These are phyloP conservation scores for Coemansia sp. DNA, from an alignment of 192 early-diverging fungal species.

Conservation along the genomic window DNA sequence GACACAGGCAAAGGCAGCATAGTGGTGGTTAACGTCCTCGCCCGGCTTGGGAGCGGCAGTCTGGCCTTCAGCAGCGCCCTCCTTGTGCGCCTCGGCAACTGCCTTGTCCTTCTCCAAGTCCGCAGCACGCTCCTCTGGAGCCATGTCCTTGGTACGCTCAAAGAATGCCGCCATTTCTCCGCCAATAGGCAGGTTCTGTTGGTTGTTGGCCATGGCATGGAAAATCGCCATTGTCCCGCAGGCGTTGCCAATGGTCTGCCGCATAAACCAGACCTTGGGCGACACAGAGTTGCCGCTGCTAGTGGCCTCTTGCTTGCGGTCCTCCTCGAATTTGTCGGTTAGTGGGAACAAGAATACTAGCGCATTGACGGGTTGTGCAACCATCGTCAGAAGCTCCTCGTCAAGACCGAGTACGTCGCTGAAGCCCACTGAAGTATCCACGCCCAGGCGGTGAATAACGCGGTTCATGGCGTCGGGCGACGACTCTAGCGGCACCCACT, in stretches of 20 bases:
- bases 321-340: constrained; percentile 64
- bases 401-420: constrained; percentile 87
- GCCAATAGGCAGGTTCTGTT: constrained; percentile 54
- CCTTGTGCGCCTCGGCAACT: constrained; percentile 61
- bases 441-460: constrained; percentile 73
- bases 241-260: constrained; percentile 88
- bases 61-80: constrained; percentile 64
- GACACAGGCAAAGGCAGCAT: constrained; percentile 78
- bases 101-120: constrained; percentile 66
- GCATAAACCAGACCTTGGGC: constrained; percentile 71
- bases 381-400: constrained; percentile 74
- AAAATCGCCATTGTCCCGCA: constrained; percentile 95
- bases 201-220: constrained; percentile 82
- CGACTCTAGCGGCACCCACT: constrained; percentile 88
- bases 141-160: constrained; percentile 59
- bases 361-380: constrained; percentile 82
- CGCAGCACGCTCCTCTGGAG: constrained; percentile 74
- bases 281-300: constrained; percentile 21
- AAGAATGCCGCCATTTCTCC: constrained; percentile 65
- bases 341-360: constrained; percentile 88
- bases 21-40: constrained; percentile 80
- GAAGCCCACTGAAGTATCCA: constrained; percentile 64
- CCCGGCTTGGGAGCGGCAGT: constrained; percentile 72
- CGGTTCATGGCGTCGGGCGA: constrained; percentile 76
- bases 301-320: constrained; percentile 58